Conservation (phyloP, 495 filamentous ascomycete genomes). For the Lepraria neglecta region DNA sequence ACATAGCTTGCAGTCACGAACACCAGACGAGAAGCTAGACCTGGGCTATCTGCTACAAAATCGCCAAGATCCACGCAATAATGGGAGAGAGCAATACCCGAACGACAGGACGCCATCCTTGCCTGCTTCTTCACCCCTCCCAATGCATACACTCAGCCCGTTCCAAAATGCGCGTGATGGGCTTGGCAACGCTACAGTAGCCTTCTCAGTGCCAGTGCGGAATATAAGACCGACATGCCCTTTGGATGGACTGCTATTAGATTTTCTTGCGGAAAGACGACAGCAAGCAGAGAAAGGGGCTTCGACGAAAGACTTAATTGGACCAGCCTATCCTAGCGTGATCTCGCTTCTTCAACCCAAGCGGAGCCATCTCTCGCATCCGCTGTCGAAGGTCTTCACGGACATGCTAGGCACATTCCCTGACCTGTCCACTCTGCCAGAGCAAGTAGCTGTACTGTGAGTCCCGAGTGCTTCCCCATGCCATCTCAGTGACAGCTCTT, state of each 20-base stretch:
- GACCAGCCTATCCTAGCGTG: conserved; percentile 69
- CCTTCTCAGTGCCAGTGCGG: conserved; percentile 47
- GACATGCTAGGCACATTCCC: conserved; percentile 74
- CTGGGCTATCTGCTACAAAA: conserved; percentile 61
- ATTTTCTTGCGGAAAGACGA: conserved; percentile 65
- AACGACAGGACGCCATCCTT: conserved; percentile 17
- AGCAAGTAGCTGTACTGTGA: conserved; percentile 65
- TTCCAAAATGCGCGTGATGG: conserved; percentile 8
- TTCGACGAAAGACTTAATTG: conserved; percentile 53
- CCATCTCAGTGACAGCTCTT: neutral
- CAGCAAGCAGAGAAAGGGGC: conserved; percentile 57
- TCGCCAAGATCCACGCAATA: conserved; percentile 18
- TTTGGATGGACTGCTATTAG: conserved; percentile 66
- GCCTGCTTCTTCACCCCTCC: conserved; percentile 5
- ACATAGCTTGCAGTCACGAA: conserved; percentile 52
- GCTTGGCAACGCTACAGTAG: conserved; percentile 19
- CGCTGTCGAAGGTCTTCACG: conserved; percentile 73
- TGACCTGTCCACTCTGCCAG: conserved; percentile 59
- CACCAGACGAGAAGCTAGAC: conserved; percentile 50
- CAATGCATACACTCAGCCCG: conserved; percentile 20
- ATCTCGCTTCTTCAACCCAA: conserved; percentile 66
- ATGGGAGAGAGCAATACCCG: conserved; percentile 14
- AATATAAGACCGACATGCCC: conserved; percentile 62
- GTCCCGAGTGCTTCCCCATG: neutral
- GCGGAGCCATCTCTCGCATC: conserved; percentile 54